Conservation (phyloP, 148 eudicot genomes). For the Rhododendron griersonianum region DNA sequence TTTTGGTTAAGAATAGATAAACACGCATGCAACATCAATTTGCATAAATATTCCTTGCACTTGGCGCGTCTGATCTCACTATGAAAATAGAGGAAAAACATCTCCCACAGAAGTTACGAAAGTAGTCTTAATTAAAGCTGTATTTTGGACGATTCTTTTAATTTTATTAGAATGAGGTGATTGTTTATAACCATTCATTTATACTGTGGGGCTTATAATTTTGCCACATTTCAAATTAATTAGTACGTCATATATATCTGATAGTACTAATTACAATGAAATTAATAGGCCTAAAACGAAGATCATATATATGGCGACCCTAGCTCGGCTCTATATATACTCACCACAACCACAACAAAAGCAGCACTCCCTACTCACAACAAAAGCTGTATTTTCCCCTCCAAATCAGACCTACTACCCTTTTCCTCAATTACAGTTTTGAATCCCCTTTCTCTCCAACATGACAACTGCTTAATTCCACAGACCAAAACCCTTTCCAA, state of each 20-base stretch:
- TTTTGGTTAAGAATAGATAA: not conserved
- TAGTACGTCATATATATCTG: not conserved
- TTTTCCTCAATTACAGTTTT: not conserved
- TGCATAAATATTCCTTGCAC: not conserved
- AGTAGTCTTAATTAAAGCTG: too few species aligned
- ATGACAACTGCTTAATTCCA: not conserved
- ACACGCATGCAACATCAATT: not conserved
- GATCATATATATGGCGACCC: not conserved
- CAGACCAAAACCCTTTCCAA: not conserved
- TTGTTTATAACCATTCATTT: too few species aligned
- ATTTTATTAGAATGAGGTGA: too few species aligned
- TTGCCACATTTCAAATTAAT: too few species aligned
- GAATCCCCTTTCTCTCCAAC: not conserved
- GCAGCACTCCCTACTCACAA: not conserved
- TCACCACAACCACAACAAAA: not conserved
- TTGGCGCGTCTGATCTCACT: not conserved
- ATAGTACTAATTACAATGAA: too few species aligned
- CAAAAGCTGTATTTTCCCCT: not conserved
- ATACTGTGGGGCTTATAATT: too few species aligned
- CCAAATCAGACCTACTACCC: not conserved
- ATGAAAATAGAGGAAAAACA: not conserved
- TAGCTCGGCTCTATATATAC: slow-evolving; percentile 8
- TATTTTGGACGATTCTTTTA: too few species aligned
- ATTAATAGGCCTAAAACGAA: too few species aligned
- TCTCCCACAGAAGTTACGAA: not conserved